phyloP scores from a whole-genome alignment of 2,329 filamentous ascomycete species.

The Phoma sp. region DNA sequence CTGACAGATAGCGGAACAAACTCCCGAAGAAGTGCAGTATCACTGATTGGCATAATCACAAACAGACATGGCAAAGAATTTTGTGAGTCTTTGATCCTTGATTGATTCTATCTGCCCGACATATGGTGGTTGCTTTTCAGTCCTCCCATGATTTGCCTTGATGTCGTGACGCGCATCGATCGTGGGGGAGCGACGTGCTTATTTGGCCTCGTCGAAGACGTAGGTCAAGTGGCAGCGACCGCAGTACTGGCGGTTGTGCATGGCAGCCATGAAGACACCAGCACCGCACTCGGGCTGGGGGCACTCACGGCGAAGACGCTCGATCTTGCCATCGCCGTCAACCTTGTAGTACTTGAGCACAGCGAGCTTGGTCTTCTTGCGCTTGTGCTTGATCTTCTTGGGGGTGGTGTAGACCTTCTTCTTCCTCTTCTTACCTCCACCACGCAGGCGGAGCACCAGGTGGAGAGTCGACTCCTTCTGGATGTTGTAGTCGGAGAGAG shows the following conservation, averaged over 20 bases:
- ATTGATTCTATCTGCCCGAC: conserved; percentile 38
- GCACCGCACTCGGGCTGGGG: conserved; percentile 86
- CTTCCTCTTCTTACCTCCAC: conserved; percentile 96
- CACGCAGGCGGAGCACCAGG: conserved; percentile 96
- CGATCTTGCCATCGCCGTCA: conserved; percentile 99
- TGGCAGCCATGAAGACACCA: conserved; percentile 99
- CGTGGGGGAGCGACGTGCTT: conserved; percentile 38
- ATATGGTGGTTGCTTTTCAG: conserved; percentile 31
- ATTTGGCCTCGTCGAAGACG: conserved; percentile 71
- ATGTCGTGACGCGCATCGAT: conserved; percentile 36
- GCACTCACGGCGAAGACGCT: conserved; percentile 98
- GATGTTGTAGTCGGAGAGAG: conserved; percentile 99
- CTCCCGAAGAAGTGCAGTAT: no score
- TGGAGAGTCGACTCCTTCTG: conserved; percentile 99
- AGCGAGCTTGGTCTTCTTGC: conserved; percentile 99
- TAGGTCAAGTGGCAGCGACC: conserved; percentile 74
- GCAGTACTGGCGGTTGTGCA: conserved; percentile 99
- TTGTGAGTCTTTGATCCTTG: conserved; percentile 28
- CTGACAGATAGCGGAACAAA: not conserved
- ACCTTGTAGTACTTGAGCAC: conserved; percentile 99
- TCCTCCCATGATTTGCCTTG: conserved; percentile 30
- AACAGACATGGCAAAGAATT: not conserved
- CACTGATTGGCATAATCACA: no score
- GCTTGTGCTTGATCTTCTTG: conserved; percentile 99
- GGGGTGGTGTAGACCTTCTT: conserved; percentile 99